phyloP scores from a whole-genome alignment of 768 basidiomycete genomes.

The Suillus lakei region DNA sequence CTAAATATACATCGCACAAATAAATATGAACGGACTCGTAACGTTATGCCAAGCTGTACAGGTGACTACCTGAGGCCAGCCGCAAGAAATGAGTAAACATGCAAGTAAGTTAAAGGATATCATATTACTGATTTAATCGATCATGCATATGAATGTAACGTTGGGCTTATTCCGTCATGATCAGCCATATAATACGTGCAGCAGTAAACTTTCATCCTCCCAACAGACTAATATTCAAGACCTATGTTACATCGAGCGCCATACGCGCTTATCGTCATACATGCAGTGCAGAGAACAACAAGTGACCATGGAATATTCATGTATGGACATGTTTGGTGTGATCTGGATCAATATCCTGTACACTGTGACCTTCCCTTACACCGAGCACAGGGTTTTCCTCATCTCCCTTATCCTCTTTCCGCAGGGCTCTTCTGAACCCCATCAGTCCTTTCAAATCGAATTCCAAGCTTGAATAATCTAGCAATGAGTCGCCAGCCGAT shows the following conservation, averaged over 20 bases:
- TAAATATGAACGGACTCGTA: too few species aligned
- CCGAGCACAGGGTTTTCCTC: not conserved
- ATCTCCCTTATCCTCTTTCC: not conserved
- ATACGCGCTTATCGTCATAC: not conserved
- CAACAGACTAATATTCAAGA: not conserved
- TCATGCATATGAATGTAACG: not conserved
- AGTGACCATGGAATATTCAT: conserved; percentile 5
- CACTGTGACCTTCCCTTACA: not conserved
- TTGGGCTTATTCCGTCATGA: not conserved
- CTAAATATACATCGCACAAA: too few species aligned
- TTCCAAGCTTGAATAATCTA: not conserved
- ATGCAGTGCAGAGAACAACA: conserved; percentile 6
- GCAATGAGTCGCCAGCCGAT: conserved; percentile 27
- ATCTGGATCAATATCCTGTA: conserved; percentile 28
- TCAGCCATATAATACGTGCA: not conserved
- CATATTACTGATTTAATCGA: not conserved
- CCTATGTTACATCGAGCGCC: not conserved
- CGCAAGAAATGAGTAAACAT: too few species aligned
- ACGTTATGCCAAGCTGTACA: too few species aligned
- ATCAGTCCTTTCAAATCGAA: not conserved
- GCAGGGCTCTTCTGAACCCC: not conserved
- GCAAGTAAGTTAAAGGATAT: too few species aligned
- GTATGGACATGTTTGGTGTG: conserved; percentile 35
- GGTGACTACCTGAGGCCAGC: too few species aligned
- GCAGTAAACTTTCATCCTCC: not conserved